Evolutionary conservation across 208 protist species (phyloP).

Genomic region (Trypanosoma rangeli): DNA sequence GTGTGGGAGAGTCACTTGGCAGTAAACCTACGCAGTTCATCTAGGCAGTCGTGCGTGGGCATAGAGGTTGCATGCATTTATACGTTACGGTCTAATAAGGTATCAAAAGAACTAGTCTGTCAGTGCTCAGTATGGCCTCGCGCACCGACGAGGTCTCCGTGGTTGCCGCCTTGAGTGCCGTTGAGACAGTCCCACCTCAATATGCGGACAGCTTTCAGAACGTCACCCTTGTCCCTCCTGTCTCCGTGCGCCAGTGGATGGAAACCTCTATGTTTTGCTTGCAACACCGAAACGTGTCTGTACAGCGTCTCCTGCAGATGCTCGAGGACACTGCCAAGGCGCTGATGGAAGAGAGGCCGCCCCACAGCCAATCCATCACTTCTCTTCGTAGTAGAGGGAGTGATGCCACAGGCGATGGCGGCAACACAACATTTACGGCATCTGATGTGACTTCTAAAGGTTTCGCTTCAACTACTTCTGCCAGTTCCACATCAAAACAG

Average conservation of each 20-base stretch:
- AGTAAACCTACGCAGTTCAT: not conserved
- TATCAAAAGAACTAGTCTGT: not conserved
- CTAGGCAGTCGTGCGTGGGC: not conserved
- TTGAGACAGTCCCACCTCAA: not conserved
- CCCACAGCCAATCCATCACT: not conserved
- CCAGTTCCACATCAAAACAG: constrained; percentile 8
- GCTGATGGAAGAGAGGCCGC: constrained; percentile 53
- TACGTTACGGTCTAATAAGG: not conserved
- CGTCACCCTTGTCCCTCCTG: constrained; percentile 16
- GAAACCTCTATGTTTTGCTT: constrained; percentile 46
- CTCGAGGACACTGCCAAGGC: constrained; percentile 49
- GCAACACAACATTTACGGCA: not conserved
- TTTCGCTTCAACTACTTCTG: too few relatives aligned
- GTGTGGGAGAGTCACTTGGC: not conserved
- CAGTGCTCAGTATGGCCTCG: constrained; percentile 14
- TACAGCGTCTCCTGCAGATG: constrained; percentile 36
- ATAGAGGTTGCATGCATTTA: not conserved
- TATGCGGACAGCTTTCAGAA: constrained; percentile 6
- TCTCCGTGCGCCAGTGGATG: constrained; percentile 37
- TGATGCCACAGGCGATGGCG: not conserved
- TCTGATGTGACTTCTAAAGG: not conserved
- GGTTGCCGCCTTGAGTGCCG: constrained; percentile 6
- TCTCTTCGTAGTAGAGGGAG: not conserved
- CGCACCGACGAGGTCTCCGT: constrained; percentile 4
- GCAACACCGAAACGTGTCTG: constrained; percentile 12